phyloP scores from a whole-genome alignment of 148 eudicot genomes.

The Rhododendron molle region DNA sequence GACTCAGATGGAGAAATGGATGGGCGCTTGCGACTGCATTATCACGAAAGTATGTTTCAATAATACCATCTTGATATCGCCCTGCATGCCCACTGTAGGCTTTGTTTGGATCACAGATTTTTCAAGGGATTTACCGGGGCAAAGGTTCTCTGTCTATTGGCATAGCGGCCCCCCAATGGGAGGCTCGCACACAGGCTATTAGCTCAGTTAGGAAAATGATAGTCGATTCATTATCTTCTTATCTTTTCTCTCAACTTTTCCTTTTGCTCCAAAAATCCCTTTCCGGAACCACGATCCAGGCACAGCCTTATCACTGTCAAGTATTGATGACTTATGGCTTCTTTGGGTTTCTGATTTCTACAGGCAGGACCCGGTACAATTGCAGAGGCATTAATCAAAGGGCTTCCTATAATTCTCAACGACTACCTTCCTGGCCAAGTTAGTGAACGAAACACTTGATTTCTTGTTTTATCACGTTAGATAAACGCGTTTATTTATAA shows the following conservation, averaged over 20 bases:
- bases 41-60: conserved; percentile 66
- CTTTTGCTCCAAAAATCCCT: neutral
- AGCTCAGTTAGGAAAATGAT: neutral
- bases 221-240: neutral
- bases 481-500: neutral
- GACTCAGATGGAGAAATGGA: conserved; percentile 94
- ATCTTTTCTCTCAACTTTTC: neutral
- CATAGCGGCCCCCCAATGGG: neutral
- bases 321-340: neutral
- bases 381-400: conserved; percentile 94
- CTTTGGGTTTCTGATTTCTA: conserved; percentile 10
- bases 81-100: neutral
- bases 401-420: conserved; percentile 94
- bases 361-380: conserved; percentile 99
- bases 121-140: neutral
- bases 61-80: neutral
- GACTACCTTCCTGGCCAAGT: conserved; percentile 98
- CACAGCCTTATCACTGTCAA: neutral
- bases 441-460: conserved; percentile 20
- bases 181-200: neutral
- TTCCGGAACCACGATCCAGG: neutral
- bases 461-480: neutral
- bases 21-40: conserved; percentile 97
- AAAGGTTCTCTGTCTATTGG: neutral
- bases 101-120: neutral